Base-by-base conservation (phyloP, 1,284 basidiomycete genomes). In the Golubevia sp. region DNA sequence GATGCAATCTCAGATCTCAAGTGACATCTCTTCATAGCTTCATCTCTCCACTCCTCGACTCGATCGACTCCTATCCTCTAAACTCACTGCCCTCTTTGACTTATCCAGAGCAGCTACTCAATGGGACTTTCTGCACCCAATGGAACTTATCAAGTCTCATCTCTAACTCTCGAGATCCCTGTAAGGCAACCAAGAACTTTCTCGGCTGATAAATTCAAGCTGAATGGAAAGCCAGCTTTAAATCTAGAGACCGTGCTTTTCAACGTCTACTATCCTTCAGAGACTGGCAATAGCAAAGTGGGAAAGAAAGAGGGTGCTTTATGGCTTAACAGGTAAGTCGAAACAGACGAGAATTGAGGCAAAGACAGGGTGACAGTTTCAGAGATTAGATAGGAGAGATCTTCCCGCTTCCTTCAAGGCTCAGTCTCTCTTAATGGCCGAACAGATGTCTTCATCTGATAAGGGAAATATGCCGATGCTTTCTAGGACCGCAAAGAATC, bases 181-280 rank as follows among this genome's bases (percentile, higher is more conserved):
- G 64, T 48, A 2, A 15, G 56, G 21, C 21, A 51, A 11, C 34
- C 58, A 2, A 55, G 55, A 2, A 50, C 55, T 2, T 68, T 68
- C 52, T 23, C 21, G 34, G 44, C 27, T 7, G 52, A 58, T 24
- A 20, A 49, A 8, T 61, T 55, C 55, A 50, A 21, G 23, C 59
- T 78, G 26, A 27, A 54, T 8, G 44, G 62, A 56, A 66, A 67
- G 54, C 58, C 51, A n/a, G 56, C 73, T 13, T 68, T 79, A 49
- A 61, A 59, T 11, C 56, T 68, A 2, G 64, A 75, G 30, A 79
- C 75, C 0, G 49, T 68, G n/a, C 63, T 77, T n/a, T 13, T 79
- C 7, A 79, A 73, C 13, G 58, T 79, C 58, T 79, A 69, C 67
- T 79, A 79, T 56, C 76, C 76, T 0, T 59, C 64, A n/a, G 53